A percentile compares a stretch with the other conserved stretches of the same genome.
These are phyloP conservation scores for Lentinula aciculospora DNA, from an alignment of 768 basidiomycete genomes.

Conservation along the genomic window DNA sequence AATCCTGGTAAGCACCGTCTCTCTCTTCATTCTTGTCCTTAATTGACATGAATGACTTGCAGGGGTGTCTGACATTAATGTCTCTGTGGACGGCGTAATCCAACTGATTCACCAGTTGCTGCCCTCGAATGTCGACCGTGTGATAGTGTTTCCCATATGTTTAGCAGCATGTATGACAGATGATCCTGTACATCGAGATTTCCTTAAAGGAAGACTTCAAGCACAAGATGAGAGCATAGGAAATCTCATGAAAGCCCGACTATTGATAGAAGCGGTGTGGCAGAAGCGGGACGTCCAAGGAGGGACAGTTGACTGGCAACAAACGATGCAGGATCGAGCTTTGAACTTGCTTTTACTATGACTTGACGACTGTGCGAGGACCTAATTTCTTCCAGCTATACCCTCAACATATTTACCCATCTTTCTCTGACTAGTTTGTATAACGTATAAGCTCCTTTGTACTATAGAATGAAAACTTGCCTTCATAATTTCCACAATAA, in stretches of 20 bases:
- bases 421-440: background rate
- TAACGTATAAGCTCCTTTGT: background rate
- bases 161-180: constrained; percentile 72
- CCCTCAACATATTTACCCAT: background rate
- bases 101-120: constrained; percentile 49
- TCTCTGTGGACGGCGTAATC: constrained; percentile 49
- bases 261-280: constrained; percentile 67
- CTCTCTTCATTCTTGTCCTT: background rate
- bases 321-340: constrained; percentile 46
- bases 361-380: constrained; percentile 10
- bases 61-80: constrained; percentile 70
- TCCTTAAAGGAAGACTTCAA: constrained; percentile 53
- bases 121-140: constrained; percentile 57
- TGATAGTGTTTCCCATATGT: constrained; percentile 67
- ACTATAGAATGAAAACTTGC: background rate
- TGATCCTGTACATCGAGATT: constrained; percentile 49
- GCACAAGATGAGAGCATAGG: constrained; percentile 53
- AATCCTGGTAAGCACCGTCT: constrained; percentile 52
- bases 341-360: constrained; percentile 48
- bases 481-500: background rate
- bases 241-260: constrained; percentile 50
- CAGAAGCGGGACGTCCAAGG: constrained; percentile 55
- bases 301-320: constrained; percentile 53
- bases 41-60: constrained; percentile 6
- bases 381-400: background rate